phyloP scores from a whole-genome alignment of 495 filamentous ascomycete species.

The Tuber aestivum region DNA sequence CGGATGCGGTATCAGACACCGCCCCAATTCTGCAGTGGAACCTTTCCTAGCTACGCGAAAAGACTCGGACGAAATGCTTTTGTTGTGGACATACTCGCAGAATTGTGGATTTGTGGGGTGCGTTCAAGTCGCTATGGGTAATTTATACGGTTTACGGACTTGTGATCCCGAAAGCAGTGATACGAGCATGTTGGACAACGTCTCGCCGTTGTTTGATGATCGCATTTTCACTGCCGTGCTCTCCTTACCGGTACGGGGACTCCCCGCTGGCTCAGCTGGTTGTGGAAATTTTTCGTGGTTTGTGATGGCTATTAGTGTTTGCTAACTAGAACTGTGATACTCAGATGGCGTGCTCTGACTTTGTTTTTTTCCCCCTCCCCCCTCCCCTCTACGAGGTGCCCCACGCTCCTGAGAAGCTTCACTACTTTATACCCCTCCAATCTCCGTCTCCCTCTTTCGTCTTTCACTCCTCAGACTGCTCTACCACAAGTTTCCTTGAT shows the following conservation, averaged over 20 bases:
- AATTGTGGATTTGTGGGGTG: not conserved
- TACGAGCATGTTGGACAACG: not conserved
- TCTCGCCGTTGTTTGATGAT: not conserved
- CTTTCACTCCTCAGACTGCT: not conserved
- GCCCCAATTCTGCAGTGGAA: not conserved
- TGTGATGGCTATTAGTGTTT: not conserved
- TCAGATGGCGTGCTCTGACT: not conserved
- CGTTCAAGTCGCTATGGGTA: not conserved
- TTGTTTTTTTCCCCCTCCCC: not conserved
- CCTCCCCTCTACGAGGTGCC: not conserved
- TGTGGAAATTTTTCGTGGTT: not conserved
- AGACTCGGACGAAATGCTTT: not conserved
- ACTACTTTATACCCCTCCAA: not conserved
- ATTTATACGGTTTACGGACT: not conserved
- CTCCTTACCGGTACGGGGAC: not conserved
- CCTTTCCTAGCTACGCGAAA: not conserved
- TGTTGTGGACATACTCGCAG: not conserved
- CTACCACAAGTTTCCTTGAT: not conserved
- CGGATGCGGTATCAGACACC: not conserved
- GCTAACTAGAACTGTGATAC: constrained; percentile 2
- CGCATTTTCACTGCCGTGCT: not conserved
- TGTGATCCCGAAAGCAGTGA: not conserved
- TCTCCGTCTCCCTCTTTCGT: not conserved
- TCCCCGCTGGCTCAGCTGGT: not conserved
- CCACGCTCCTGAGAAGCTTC: not conserved